Evolutionary conservation across 352 stramenopile species (phyloP).

Genomic region (Pseudoperonospora humuli): DNA sequence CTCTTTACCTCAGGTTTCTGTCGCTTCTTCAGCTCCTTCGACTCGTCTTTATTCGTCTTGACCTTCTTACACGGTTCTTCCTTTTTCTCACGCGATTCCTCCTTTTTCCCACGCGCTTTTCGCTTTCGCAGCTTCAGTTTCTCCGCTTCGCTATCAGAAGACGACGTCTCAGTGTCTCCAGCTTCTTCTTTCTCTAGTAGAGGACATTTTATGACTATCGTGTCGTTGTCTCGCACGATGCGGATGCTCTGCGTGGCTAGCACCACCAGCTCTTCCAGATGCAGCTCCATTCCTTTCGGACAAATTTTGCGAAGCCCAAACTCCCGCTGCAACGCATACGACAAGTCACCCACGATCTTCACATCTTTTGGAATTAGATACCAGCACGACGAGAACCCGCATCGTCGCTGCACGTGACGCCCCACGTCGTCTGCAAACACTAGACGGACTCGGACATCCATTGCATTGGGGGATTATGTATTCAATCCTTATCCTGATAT

Average conservation of each 20-base stretch:
- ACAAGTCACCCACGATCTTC: slow-evolving; percentile 53
- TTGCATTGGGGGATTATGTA: no score
- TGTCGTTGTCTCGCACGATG: slow-evolving; percentile 59
- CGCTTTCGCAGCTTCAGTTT: slow-evolving; percentile 8
- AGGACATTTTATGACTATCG: slow-evolving; percentile 41
- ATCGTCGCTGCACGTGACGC: slow-evolving; percentile 31
- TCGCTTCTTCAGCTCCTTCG: slow-evolving; percentile 1
- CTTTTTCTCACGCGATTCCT: no score
- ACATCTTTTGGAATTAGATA: slow-evolving; percentile 43
- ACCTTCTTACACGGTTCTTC: slow-evolving; percentile 6
- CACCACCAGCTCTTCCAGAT: slow-evolving; percentile 51
- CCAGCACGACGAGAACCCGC: slow-evolving; percentile 59
- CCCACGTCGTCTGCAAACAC: slow-evolving; percentile 50
- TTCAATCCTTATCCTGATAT: background rate
- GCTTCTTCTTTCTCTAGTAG: background rate
- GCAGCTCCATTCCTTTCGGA: slow-evolving; percentile 42
- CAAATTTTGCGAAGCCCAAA: slow-evolving; percentile 45
- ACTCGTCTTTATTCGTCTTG: slow-evolving; percentile 1
- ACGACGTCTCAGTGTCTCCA: slow-evolving; percentile 1
- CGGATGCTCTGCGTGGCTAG: slow-evolving; percentile 46
- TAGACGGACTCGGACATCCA: slow-evolving; percentile 26
- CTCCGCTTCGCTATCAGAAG: slow-evolving; percentile 7
- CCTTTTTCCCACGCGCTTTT: slow-evolving; percentile 3
- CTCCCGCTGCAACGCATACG: slow-evolving; percentile 42
- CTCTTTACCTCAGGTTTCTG: background rate